Evolutionary conservation across 768 basidiomycete species (phyloP), one percentile per base, ranked within the genome.

Genomic region (Multifurca ochricompacta): DNA sequence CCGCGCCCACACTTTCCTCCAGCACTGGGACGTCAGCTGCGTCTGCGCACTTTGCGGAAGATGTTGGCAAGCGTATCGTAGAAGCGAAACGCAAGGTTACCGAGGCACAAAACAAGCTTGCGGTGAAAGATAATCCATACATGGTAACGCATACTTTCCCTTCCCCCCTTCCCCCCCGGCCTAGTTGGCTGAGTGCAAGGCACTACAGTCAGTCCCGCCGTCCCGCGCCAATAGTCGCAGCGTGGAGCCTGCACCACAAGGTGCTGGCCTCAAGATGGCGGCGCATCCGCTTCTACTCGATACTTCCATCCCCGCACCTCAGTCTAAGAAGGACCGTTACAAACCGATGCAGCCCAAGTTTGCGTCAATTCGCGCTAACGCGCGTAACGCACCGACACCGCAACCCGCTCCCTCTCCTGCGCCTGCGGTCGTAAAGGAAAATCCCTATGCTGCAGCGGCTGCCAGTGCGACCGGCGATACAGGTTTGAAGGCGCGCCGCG

Each of bases 311-410:
- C 64, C 71, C 3, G 71, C 76, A 3, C 78, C 77, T 3, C 83
- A 84, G 69, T 84, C 83, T 25, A 89, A 88, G 70, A 91, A 94
- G 68, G 91, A 96, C 68, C 73, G 87, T 58, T 96, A 96, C 70
- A 95, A 94, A 67, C 92, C 95, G 16, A 97, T 99, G 94, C 93
- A 94, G 59, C 96, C 96, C 46, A 99, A 99, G 69, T 99, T 98
- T 68, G 90, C 94, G 0, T 91, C 91, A 3, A 93, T 95, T 69
- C 92, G 87, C 77, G 88, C 88, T 5, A 94, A 95, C 62, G 78
- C 78, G 8, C 81, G 90, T n/a, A 86, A 82, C 54, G 75, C 75
- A 3, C 81, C 87, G 4, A 82, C 83, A 1, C 81, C 87, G 3
- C 81, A 69, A 3, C 74, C 69, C 10, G 74, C 66, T 6, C 67